Evolutionary conservation across 2,329 filamentous ascomycete genomes (phyloP), one percentile per base, ranked within the genome.

Genomic region (Xylaria sp.): DNA sequence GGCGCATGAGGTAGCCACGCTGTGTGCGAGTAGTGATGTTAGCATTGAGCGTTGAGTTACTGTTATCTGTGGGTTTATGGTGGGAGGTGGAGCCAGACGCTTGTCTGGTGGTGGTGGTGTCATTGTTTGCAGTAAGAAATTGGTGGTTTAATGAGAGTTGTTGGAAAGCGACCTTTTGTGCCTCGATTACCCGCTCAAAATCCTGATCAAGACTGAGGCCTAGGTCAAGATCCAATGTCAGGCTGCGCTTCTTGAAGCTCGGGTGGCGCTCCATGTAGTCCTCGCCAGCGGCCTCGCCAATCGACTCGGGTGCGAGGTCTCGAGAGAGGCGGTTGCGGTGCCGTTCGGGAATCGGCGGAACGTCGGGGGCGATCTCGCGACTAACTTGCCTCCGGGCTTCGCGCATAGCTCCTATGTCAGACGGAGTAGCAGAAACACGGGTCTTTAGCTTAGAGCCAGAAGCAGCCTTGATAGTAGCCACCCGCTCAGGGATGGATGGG

Each of bases 1-100:
- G 93, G 67, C 94, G 87, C 93, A 97, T 99, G 42, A 97, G 81
- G 69, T 99, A 99, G 52, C 94, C 94, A 78, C 95, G 92, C 92
- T 97, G 89, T 85, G 80, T 81, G 63, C 74, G 78, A 65, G 76
- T 67, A 68, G 72, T 80, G 67, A 77, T 69, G 81, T 91, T 86
- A 91, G 88, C 81, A 85, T 80, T 74, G 53, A 67, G 56, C 60
- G 64, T 64, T 24, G 45, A 57, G 26, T 37, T 49, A 46, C 61
- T 51, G 50, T 57, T 43, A 49, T 56, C 59, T 49, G 58, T 56
- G 55, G 60, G 58, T 60, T 67, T 57, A 59, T 59, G n/a, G n/a
- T n/a, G 55, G 45, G 53, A 38, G 26, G 39, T 39, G 43, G 59
- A 50, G 47, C 65, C 62, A 72, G 77, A 78, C 75, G 68, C 75